phyloP scores from a whole-genome alignment of 495 filamentous ascomycete genomes.

The Penicillium turbatum region DNA sequence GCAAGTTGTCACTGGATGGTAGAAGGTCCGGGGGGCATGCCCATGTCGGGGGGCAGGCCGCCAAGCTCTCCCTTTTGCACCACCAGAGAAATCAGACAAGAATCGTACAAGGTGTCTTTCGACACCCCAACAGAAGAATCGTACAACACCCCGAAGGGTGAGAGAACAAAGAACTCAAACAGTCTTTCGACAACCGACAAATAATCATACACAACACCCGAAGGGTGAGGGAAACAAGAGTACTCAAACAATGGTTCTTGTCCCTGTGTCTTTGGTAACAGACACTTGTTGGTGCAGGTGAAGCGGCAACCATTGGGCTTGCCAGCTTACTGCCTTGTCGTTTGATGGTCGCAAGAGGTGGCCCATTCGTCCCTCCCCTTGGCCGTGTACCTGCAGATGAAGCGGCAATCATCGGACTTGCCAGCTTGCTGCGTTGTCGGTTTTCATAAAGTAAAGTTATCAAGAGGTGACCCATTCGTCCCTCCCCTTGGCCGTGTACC shows the following conservation, averaged over 20 bases:
- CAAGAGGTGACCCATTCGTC: slow-evolving; percentile 1
- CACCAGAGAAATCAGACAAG: background rate
- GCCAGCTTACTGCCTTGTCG: background rate
- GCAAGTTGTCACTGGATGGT: no score
- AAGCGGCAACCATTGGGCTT: background rate
- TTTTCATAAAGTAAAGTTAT: no score
- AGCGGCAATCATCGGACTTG: background rate
- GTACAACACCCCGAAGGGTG: background rate
- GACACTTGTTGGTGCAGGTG: background rate
- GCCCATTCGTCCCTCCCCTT: background rate
- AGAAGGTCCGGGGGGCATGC: no score
- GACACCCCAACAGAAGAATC: background rate
- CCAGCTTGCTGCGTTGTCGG: background rate
- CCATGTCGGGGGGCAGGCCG: no score
- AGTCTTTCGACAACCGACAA: background rate
- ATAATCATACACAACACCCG: background rate
- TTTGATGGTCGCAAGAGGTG: background rate
- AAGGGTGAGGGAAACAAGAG: background rate
- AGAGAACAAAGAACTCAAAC: background rate
- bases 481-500: background rate
- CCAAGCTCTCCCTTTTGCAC: no score
- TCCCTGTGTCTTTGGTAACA: background rate
- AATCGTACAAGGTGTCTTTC: background rate
- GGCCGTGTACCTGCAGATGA: background rate
- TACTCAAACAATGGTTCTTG: background rate